Conservation (phyloP, 768 basidiomycete species). For the Filobasidium wieringae region DNA sequence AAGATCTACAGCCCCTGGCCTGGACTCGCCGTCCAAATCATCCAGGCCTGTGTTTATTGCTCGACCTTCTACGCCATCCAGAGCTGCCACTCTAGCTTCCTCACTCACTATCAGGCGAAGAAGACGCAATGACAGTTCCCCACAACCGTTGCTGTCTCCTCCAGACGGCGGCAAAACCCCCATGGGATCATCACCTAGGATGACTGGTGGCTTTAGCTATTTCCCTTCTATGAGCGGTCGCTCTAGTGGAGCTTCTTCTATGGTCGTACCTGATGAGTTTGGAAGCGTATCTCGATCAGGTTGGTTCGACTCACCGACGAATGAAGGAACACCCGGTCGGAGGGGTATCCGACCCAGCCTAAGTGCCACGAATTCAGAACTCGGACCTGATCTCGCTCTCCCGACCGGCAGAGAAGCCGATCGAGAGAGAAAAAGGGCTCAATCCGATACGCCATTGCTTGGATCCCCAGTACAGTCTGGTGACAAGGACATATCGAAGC, state of each 20-base stretch:
- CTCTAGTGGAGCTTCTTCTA: background rate
- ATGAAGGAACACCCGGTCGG: background rate
- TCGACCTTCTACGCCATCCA: background rate
- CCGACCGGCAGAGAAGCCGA: background rate
- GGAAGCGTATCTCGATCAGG: background rate
- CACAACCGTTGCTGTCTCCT: background rate
- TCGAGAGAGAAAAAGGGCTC: background rate
- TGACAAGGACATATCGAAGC: background rate
- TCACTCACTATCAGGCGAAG: background rate
- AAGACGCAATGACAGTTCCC: background rate
- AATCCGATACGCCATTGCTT: background rate
- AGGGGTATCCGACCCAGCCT: no score
- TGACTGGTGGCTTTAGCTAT: background rate
- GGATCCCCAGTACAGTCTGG: background rate
- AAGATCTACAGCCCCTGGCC: no score
- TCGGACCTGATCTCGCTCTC: no score
- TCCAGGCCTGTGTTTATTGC: background rate
- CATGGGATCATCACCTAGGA: background rate
- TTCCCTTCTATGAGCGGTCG: background rate
- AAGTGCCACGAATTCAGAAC: no score
- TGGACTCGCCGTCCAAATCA: background rate
- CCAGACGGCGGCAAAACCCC: background rate
- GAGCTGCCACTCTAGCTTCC: background rate
- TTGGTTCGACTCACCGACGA: background rate
- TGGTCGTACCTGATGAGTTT: background rate